phyloP scores from a whole-genome alignment of 148 eudicot genomes.

The Rhododendron mucronatum region DNA sequence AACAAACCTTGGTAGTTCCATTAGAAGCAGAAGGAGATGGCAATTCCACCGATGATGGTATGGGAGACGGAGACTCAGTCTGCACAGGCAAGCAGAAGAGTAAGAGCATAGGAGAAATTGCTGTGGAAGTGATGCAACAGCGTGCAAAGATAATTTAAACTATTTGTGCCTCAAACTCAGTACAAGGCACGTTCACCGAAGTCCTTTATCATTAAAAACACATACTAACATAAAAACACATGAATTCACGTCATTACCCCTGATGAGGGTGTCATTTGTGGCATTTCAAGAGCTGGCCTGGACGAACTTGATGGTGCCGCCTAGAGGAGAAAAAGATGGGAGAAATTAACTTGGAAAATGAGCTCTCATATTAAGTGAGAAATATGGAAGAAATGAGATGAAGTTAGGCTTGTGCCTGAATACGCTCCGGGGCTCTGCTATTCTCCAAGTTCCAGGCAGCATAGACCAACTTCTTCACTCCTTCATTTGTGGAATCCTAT shows the following conservation, averaged over 20 bases:
- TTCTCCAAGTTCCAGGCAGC: constrained; percentile 30
- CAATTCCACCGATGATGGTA: constrained; percentile 26
- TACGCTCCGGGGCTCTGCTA: constrained; percentile 29
- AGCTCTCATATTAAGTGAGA: neutral
- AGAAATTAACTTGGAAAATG: neutral
- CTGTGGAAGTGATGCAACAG: neutral
- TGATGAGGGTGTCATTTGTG: constrained; percentile 38
- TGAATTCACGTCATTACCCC: constrained; percentile 40
- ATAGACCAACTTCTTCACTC: constrained; percentile 49
- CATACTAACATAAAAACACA: neutral
- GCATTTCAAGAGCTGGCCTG: constrained; percentile 67
- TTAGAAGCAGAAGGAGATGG: constrained; percentile 48
- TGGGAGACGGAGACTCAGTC: constrained; percentile 49
- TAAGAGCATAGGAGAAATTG: neutral
- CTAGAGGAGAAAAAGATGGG: constrained; percentile 20
- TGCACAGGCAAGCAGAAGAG: constrained; percentile 20
- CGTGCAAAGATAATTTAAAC: neutral
- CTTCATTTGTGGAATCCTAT: constrained; percentile 44
- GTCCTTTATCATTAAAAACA: neutral
- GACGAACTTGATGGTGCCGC: constrained; percentile 49
- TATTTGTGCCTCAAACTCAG: neutral
- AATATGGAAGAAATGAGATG: constrained; percentile 3
- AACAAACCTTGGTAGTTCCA: constrained; percentile 44
- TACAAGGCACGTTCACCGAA: neutral
- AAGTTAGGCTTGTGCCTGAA: constrained; percentile 46